Base-by-base conservation (phyloP, 306 rosid genomes). In the Quercus alba region DNA sequence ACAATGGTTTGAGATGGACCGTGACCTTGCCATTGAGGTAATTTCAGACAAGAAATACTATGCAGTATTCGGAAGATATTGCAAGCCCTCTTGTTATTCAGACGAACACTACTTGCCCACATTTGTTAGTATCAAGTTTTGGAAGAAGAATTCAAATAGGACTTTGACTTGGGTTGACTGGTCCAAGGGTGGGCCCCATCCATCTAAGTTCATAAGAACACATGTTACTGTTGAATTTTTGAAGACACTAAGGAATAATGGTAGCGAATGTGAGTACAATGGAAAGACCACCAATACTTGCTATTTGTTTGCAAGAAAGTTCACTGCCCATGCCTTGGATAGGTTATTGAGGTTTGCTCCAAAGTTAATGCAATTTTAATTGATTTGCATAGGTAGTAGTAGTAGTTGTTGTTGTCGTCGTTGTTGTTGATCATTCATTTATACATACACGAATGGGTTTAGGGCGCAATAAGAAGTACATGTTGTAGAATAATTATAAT, bases 81-180 rank as follows among this genome's bases (percentile, higher is more conserved):
- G 98, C 72, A 59, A 19, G 4, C 83, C 83, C 3, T n/a, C 81
- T 0, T 95, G 99, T 30, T 91, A 89, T 35, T 74, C 89, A 1
- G 99, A 95, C 25, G 99, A 95, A 25, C 99, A 95, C 46, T 95
- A 93, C 82, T 62, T 95, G 73, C 98, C 98, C 11, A 93, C 98
- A 1, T 8, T 82, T 28, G 85, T 89, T 5, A 87, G 83, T 49
- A 89, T 89, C 75, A 70, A 66, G 4, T 89, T 87, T 75, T 74
- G 89, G 88, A 56, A 57, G 74, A 78, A 1, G 3, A 91, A 90
- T 58, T 84, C 99, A 1, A 95, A 95, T 46, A 86, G 98, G 75
- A 93, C 93, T 3, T 75, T 95, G 89, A 92, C 97, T 52, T 93
- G 94, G 96, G 96, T 91, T 78, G 98, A 95, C 72, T 95, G 98